phyloP scores from a whole-genome alignment of 179 eudicot genomes.

The Vitellaria paradoxa region DNA sequence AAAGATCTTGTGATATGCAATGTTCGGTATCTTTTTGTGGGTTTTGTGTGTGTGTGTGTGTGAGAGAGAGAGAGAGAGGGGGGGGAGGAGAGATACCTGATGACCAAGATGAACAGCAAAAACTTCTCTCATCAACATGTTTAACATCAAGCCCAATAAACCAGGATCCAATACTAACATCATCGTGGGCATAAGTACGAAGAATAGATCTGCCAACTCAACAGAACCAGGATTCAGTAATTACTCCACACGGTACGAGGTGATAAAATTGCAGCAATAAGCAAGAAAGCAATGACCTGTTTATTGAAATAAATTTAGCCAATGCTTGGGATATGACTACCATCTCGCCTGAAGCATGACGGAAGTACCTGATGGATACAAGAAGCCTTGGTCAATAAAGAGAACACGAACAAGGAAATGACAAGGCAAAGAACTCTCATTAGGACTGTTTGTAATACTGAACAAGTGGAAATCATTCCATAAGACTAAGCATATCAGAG shows the following conservation, averaged over 20 bases:
- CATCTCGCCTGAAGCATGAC: conserved; percentile 87
- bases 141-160: conserved; percentile 79
- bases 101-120: conserved; percentile 86
- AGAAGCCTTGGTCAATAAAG: conserved; percentile 12
- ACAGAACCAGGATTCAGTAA: background rate
- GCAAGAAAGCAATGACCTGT: background rate
- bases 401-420: background rate
- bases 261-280: background rate
- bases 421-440: background rate
- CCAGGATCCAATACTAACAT: conserved; percentile 87
- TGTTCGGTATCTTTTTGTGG: too few relatives aligned
- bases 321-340: conserved; percentile 73
- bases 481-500: background rate
- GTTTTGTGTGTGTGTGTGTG: too few relatives aligned
- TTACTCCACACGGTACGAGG: background rate
- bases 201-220: conserved; percentile 51
- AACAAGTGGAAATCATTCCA: background rate
- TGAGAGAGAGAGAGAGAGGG: conserved; percentile 10
- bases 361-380: conserved; percentile 64
- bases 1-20: background rate
- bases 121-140: conserved; percentile 49
- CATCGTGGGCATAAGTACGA: conserved; percentile 81
- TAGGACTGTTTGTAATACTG: background rate
- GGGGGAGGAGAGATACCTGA: conserved; percentile 51
- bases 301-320: conserved; percentile 32